Percentiles rank a stretch among this genome's conserved stretches.
These are phyloP conservation scores for Rhizopogon parksii DNA, from an alignment of 1,284 basidiomycete genomes.

Conservation along the genomic window DNA sequence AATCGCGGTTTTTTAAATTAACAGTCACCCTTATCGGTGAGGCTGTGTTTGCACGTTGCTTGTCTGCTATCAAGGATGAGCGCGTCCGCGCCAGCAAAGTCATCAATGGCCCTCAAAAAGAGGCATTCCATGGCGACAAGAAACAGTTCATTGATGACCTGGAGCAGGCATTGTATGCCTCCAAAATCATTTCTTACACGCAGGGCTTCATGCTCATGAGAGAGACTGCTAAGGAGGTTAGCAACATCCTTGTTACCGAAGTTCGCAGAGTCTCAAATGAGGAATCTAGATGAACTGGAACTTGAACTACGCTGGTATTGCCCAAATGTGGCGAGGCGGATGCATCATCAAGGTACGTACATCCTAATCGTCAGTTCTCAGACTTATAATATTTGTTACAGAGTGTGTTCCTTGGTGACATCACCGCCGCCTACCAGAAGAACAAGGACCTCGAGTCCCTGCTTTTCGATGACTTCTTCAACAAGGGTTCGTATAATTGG, in stretches of 20 bases:
- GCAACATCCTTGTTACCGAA: conserved; percentile 11
- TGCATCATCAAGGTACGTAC: conserved; percentile 88
- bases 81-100: conserved; percentile 89
- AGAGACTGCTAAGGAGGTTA: conserved; percentile 92
- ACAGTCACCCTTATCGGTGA: conserved; percentile 97
- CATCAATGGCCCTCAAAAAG: conserved; percentile 84
- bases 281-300: conserved; percentile 61
- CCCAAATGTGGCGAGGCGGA: conserved; percentile 99
- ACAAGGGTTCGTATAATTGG: conserved; percentile 54
- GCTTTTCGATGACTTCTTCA: conserved; percentile 97
- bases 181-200: conserved; percentile 98
- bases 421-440: conserved; percentile 90
- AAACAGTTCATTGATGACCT: conserved; percentile 98
- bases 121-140: conserved; percentile 96
- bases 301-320: conserved; percentile 94
- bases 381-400: conserved; percentile 18
- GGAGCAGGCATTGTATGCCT: conserved; percentile 98
- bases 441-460: conserved; percentile 85
- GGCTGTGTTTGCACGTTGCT: conserved; percentile 97
- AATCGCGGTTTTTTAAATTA: conserved; percentile 10
- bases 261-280: conserved; percentile 7
- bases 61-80: conserved; percentile 98
- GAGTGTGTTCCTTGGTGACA: conserved; percentile 93
- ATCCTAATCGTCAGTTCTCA: background rate
- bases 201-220: conserved; percentile 99